These are phyloP conservation scores for Lophiostoma macrostomum DNA, from an alignment of 495 filamentous ascomycete genomes.

Conservation along the genomic window DNA sequence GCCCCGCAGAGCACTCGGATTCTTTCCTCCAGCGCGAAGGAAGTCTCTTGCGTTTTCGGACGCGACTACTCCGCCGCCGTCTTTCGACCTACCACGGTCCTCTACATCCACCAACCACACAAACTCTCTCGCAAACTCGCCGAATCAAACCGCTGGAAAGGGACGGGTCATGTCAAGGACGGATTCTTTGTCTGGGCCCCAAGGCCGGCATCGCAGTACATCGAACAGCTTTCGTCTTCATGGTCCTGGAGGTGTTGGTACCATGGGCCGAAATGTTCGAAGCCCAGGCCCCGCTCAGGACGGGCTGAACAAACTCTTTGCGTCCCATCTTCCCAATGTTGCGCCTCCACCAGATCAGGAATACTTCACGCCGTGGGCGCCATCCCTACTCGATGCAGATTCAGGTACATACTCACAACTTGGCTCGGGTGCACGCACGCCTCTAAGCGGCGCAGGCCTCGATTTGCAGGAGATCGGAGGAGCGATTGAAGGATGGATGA, in stretches of 20 bases:
- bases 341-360: conserved; percentile 47
- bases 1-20: conserved; percentile 75
- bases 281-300: conserved; percentile 78
- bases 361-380: conserved; percentile 38
- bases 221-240: conserved; percentile 48
- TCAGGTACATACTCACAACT: conserved; percentile 8
- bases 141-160: conserved; percentile 16
- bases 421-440: conserved; percentile 14
- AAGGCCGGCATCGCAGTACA: conserved; percentile 22
- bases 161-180: conserved; percentile 10
- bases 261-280: conserved; percentile 63
- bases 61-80: conserved; percentile 43
- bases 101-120: conserved; percentile 47
- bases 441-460: conserved; percentile 27
- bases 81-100: conserved; percentile 22
- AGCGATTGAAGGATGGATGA: conserved; percentile 83
- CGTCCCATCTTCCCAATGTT: conserved; percentile 70
- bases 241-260: conserved; percentile 82
- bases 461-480: conserved; percentile 79
- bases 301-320: conserved; percentile 73
- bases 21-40: conserved; percentile 86
- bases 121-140: conserved; percentile 20
- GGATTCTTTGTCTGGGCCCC: conserved; percentile 5
- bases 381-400: conserved; percentile 38
- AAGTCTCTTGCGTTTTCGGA: conserved; percentile 62